Evolutionary conservation across 345 rosid genomes (phyloP), one percentile per base, ranked within the genome.

Genomic region (Laguncularia racemosa): DNA sequence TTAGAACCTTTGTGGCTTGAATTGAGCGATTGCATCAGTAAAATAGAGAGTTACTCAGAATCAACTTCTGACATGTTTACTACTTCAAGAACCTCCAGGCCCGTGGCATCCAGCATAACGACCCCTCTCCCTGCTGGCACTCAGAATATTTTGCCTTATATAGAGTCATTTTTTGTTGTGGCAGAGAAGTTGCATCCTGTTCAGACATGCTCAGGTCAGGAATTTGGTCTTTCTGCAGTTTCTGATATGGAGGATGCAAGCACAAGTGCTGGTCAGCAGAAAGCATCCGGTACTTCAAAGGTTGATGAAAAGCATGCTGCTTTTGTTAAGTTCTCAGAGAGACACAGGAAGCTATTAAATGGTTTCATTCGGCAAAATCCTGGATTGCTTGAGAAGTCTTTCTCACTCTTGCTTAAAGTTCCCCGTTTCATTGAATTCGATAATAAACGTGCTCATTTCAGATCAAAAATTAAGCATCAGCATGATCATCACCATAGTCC

Each of bases 391-490:
- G 97, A 93, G 84, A 93, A 93, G 76, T 93, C 99, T 23, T 83
- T 93, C 64, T 83, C 95, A n/a, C 93, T 93, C 17, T 77, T 93
- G 88, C 80, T 93, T 71, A 93, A 85, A 70, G 97, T 89, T 62
- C 97, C 99, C 3, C 91, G 97, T 16, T 81, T 93, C 68, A 81
- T 93, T 69, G 99, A 93, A 63, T 93, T 93, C 73, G 99, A 93
- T 71, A 93, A 93, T 51, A 89, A 89, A 44, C 86, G 96, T 15
- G 76, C 97, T 33, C 86, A 89, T 76, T 89, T 93, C 72, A 83
- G 89, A 73, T 89, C 99, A 53, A 93, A 86, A 81, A 84, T 93
- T 62, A 93, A 86, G 74, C 97, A 85, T 73, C 96, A 85, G 58
- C 97, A 85, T 48, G 96, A 93, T 67, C 95, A 89, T 58, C 99